Conservation (phyloP, 495 filamentous ascomycete genomes). For the Podospora pseudopauciseta region DNA sequence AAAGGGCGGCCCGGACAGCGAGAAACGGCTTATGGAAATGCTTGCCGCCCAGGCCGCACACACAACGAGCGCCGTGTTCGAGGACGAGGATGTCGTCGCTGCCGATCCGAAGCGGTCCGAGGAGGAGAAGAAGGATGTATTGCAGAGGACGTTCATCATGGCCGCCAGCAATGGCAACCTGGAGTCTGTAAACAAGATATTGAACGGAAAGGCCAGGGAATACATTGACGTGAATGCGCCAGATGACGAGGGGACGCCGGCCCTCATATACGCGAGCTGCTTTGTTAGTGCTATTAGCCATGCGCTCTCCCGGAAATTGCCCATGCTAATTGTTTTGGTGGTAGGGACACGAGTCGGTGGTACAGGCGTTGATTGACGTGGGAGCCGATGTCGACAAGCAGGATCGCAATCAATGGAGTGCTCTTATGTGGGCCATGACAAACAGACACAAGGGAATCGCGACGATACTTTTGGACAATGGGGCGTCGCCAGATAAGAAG, state of each 20-base stretch:
- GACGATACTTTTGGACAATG: constrained; percentile 85
- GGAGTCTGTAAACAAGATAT: constrained; percentile 69
- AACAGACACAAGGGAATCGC: constrained; percentile 95
- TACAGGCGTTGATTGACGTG: constrained; percentile 74
- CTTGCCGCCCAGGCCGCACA: constrained; percentile 87
- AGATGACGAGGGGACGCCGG: constrained; percentile 91
- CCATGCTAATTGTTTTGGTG: constrained; percentile 19
- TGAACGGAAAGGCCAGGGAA: constrained; percentile 67
- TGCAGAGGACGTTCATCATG: constrained; percentile 90
- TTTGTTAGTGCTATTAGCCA: constrained; percentile 61
- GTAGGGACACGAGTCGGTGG: constrained; percentile 76
- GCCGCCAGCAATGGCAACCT: constrained; percentile 95
- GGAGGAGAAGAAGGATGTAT: constrained; percentile 69
- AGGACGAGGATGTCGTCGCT: constrained; percentile 76
- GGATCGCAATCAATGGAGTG: constrained; percentile 94
- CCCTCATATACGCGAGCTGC: constrained; percentile 96
- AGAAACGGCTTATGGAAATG: constrained; percentile 90
- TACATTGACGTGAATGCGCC: constrained; percentile 86
- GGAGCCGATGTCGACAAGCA: constrained; percentile 92
- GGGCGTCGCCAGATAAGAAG: constrained; percentile 91
- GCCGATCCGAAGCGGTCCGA: constrained; percentile 68
- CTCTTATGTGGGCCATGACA: constrained; percentile 99
- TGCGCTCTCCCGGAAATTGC: constrained; percentile 8
- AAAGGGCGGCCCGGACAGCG: constrained; percentile 68
- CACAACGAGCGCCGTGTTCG: constrained; percentile 63